These are phyloP conservation scores for Leccinum sublutescens DNA, from an alignment of 768 basidiomycete genomes.

Conservation along the genomic window DNA sequence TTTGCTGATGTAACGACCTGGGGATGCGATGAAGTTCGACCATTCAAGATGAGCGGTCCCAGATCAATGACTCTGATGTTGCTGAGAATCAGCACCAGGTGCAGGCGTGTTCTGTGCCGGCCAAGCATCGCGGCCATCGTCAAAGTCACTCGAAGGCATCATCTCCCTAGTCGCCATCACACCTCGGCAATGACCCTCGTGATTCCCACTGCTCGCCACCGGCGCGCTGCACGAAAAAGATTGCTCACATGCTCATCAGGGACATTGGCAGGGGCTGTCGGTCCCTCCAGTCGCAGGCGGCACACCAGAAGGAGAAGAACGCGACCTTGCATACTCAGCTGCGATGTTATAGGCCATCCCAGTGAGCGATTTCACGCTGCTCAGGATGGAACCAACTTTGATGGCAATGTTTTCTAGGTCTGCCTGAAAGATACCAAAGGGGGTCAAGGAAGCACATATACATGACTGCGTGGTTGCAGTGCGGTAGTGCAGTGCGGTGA, in stretches of 20 bases:
- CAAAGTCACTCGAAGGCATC: conserved; percentile 14
- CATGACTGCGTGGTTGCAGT: conserved; percentile 22
- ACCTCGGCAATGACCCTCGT: conserved; percentile 19
- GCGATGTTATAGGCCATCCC: conserved; percentile 58
- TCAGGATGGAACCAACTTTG: conserved; percentile 59
- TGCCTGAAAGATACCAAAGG: conserved; percentile 40
- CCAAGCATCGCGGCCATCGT: conserved; percentile 10
- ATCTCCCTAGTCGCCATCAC: conserved; percentile 4
- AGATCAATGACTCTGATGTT: conserved; percentile 60
- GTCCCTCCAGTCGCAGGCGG: conserved; percentile 13
- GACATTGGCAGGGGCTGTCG: conserved; percentile 13
- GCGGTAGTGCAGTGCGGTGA: conserved; percentile 14
- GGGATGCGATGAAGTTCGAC: conserved; percentile 21
- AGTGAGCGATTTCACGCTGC: conserved; percentile 63
- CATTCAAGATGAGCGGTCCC: conserved; percentile 31
- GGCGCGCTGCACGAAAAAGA: conserved; percentile 65
- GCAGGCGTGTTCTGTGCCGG: neutral
- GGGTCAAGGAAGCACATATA: conserved; percentile 22
- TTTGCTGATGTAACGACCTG: conserved; percentile 11
- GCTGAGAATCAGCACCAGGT: conserved; percentile 34
- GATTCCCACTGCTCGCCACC: conserved; percentile 31
- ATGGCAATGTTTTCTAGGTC: conserved; percentile 54
- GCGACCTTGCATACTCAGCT: conserved; percentile 38
- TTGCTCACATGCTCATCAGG: conserved; percentile 29
- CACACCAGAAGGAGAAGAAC: conserved; percentile 6